A percentile compares a stretch with the other conserved stretches of the same genome.
These are phyloP conservation scores for Chalciporus chontae DNA, from an alignment of 768 basidiomycete genomes.

Conservation along the genomic window DNA sequence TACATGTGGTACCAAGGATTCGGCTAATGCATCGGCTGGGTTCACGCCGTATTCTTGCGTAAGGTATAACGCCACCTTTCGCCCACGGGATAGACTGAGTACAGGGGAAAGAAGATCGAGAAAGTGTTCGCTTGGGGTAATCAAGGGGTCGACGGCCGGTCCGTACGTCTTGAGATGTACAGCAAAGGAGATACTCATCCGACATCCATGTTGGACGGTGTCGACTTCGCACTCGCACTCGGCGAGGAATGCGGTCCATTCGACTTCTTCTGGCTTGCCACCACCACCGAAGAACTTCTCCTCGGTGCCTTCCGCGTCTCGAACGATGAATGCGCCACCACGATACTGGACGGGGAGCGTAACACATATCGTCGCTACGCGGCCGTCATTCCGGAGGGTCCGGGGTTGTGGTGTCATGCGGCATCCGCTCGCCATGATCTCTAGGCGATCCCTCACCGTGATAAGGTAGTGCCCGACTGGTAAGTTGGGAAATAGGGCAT, in stretches of 20 bases:
- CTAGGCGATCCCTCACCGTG: constrained; percentile 63
- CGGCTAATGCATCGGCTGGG: constrained; percentile 66
- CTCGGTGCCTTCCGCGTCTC: constrained; percentile 48
- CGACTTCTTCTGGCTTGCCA: constrained; percentile 62
- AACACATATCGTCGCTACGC: constrained; percentile 69
- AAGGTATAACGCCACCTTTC: constrained; percentile 70
- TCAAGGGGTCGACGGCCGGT: constrained; percentile 58
- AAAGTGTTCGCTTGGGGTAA: constrained; percentile 70
- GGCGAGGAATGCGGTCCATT: constrained; percentile 73
- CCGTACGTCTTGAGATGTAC: constrained; percentile 69
- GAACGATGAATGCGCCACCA: constrained; percentile 63
- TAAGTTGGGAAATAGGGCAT: constrained; percentile 66
- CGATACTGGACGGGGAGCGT: constrained; percentile 73
- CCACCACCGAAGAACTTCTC: constrained; percentile 64
- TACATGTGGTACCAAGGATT: constrained; percentile 68
- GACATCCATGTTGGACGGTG: constrained; percentile 64
- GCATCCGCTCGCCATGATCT: constrained; percentile 61
- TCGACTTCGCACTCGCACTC: constrained; percentile 78
- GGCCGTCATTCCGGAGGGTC: constrained; percentile 55
- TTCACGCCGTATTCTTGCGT: constrained; percentile 66
- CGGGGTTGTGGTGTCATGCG: constrained; percentile 54
- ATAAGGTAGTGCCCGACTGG: constrained; percentile 69
- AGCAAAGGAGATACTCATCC: constrained; percentile 67
- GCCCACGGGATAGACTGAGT: constrained; percentile 67
- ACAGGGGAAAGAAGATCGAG: constrained; percentile 70